phyloP scores from a whole-genome alignment of 2,329 filamentous ascomycete genomes.

The Aspergillus sp. region DNA sequence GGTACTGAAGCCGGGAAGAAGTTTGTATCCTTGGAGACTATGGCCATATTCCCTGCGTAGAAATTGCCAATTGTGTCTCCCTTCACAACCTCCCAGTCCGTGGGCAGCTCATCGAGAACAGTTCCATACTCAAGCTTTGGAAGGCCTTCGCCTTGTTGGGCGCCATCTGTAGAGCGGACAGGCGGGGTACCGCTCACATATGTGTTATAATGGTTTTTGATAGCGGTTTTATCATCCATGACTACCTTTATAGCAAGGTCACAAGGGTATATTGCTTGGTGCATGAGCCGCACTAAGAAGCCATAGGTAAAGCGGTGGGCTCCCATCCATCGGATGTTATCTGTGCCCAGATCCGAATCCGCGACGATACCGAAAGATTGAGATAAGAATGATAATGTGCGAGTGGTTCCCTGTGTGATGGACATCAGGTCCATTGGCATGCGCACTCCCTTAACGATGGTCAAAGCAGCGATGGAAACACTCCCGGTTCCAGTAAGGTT shows the following conservation, averaged over 20 bases:
- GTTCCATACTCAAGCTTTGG: constrained; percentile 78
- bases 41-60: constrained; percentile 92
- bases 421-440: constrained; percentile 84
- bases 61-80: constrained; percentile 85
- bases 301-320: constrained; percentile 80
- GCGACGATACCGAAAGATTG: constrained; percentile 88
- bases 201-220: constrained; percentile 70
- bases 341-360: constrained; percentile 85
- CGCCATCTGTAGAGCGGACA: constrained; percentile 25
- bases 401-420: constrained; percentile 74
- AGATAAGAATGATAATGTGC: constrained; percentile 83
- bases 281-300: constrained; percentile 72
- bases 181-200: constrained; percentile 39
- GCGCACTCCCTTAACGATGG: constrained; percentile 82
- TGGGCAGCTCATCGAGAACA: constrained; percentile 71
- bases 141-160: constrained; percentile 55
- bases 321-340: constrained; percentile 92
- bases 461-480: constrained; percentile 73
- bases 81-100: constrained; percentile 72
- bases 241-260: constrained; percentile 84
- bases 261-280: constrained; percentile 79
- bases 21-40: constrained; percentile 81
- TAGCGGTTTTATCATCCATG: constrained; percentile 69
- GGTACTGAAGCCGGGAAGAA: constrained; percentile 80
- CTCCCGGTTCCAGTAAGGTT: constrained; percentile 82